A percentile compares a stretch with the other conserved stretches of the same genome.
Conservation (phyloP, 352 stramenopile genomes). For the Globisporangium splendens region DNA sequence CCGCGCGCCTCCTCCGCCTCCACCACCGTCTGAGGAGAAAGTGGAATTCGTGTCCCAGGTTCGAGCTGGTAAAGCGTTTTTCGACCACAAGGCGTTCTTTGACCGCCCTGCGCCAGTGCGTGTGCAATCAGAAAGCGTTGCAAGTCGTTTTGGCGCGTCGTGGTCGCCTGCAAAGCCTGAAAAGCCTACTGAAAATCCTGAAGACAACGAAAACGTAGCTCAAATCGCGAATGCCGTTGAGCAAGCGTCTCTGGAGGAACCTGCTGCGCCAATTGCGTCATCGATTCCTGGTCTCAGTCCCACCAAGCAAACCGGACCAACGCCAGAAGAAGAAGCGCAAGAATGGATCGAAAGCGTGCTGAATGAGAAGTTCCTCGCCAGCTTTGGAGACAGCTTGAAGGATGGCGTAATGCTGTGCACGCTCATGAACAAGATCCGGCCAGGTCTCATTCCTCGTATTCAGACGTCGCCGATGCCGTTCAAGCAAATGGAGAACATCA, state of each 20-base stretch:
- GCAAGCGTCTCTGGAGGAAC: conserved; percentile 23
- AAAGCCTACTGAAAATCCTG: conserved; percentile 19
- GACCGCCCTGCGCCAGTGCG: conserved; percentile 18
- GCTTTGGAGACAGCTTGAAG: conserved; percentile 72
- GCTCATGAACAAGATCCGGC: conserved; percentile 74
- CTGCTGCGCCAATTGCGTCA: conserved; percentile 16
- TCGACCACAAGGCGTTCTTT: conserved; percentile 21
- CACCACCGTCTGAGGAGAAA: conserved; percentile 71
- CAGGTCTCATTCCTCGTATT: conserved; percentile 49
- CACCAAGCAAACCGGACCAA: conserved; percentile 23
- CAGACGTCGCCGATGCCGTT: conserved; percentile 76
- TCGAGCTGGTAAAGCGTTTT: conserved; percentile 32
- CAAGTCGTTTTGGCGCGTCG: conserved; percentile 9
- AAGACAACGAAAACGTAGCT: conserved; percentile 38
- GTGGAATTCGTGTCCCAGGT: conserved; percentile 61
- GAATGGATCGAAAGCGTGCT: conserved; percentile 77
- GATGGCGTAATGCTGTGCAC: conserved; percentile 79
- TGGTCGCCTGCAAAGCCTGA: conserved; percentile 21
- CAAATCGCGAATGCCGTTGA: conserved; percentile 40
- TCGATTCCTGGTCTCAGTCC: conserved; percentile 38
- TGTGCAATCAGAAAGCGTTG: conserved; percentile 7
- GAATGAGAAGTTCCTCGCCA: conserved; percentile 60
- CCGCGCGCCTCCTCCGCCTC: conserved; percentile 53
- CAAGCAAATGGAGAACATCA: conserved; percentile 92
- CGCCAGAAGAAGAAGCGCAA: conserved; percentile 62